These are phyloP conservation scores for Paecilomyces niveus DNA, from an alignment of 2,329 filamentous ascomycete genomes.

Conservation along the genomic window DNA sequence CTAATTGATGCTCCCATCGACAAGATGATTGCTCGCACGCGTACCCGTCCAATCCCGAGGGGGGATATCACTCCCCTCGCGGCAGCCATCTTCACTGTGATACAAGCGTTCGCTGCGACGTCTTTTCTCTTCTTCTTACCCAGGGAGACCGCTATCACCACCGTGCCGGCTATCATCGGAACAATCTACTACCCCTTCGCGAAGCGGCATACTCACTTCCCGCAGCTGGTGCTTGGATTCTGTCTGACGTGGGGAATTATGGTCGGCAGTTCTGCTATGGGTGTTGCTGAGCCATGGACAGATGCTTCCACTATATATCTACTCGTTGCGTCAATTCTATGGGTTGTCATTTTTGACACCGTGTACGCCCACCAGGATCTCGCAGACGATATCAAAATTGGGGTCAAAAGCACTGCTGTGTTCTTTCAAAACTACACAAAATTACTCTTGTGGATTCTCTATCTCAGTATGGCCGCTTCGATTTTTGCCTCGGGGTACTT, in stretches of 20 bases:
- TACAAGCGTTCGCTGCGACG: slow-evolving; percentile 39
- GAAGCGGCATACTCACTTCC: slow-evolving; percentile 81
- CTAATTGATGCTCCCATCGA: slow-evolving; percentile 86
- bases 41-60: slow-evolving; percentile 72
- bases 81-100: slow-evolving; percentile 67
- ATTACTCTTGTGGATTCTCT: neutral
- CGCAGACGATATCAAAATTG: slow-evolving; percentile 27
- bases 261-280: neutral
- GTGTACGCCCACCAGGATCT: slow-evolving; percentile 32
- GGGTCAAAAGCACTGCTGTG: slow-evolving; percentile 27
- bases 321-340: neutral
- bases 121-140: slow-evolving; percentile 36
- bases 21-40: slow-evolving; percentile 67
- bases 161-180: neutral
- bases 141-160: slow-evolving; percentile 26
- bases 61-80: slow-evolving; percentile 65
- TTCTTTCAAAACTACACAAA: neutral
- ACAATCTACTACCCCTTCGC: slow-evolving; percentile 60
- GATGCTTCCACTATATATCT: slow-evolving; percentile 1
- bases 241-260: slow-evolving; percentile 80
- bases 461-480: neutral
- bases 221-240: slow-evolving; percentile 72
- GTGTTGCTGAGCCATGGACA: neutral
- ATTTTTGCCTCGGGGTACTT: neutral
- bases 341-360: slow-evolving; percentile 25